These are phyloP conservation scores for Penicillium sp. DNA, from an alignment of 2,329 filamentous ascomycete species.

Conservation along the genomic window DNA sequence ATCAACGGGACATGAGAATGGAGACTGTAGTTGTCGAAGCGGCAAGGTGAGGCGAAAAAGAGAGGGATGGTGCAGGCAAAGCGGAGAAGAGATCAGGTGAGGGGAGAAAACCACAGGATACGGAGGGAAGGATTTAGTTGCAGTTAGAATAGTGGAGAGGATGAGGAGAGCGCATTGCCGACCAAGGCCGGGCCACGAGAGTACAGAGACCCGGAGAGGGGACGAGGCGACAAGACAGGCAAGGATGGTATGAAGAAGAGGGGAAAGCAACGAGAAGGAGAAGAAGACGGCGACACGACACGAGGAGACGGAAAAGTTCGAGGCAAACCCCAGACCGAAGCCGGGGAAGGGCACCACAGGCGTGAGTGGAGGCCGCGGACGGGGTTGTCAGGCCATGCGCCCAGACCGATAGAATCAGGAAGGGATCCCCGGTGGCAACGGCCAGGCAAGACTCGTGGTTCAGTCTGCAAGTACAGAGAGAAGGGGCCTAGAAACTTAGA, in stretches of 20 bases:
- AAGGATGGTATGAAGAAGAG: neutral
- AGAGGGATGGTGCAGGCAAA: neutral
- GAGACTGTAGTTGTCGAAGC: slow-evolving; percentile 44
- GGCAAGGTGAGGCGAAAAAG: slow-evolving; percentile 8
- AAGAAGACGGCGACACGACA: neutral
- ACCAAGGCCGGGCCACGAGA: neutral
- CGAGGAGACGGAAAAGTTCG: neutral
- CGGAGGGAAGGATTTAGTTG: slow-evolving; percentile 7
- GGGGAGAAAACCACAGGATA: neutral
- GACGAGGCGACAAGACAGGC: neutral
- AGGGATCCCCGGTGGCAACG: neutral
- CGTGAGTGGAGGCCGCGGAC: neutral
- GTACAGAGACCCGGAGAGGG: neutral
- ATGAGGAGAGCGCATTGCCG: slow-evolving; percentile 3
- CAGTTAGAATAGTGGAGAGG: neutral
- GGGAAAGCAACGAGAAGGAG: neutral
- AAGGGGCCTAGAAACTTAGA: neutral
- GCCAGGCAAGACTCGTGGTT: neutral
- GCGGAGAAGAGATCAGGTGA: slow-evolving; percentile 3
- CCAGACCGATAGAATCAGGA: neutral
- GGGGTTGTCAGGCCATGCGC: neutral
- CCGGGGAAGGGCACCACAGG: neutral
- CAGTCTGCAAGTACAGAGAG: neutral
- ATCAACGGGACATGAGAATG: slow-evolving; percentile 7
- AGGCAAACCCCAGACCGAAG: neutral